Evolutionary conservation across 768 basidiomycete genomes (phyloP).

Genomic region (Boletales sp.): DNA sequence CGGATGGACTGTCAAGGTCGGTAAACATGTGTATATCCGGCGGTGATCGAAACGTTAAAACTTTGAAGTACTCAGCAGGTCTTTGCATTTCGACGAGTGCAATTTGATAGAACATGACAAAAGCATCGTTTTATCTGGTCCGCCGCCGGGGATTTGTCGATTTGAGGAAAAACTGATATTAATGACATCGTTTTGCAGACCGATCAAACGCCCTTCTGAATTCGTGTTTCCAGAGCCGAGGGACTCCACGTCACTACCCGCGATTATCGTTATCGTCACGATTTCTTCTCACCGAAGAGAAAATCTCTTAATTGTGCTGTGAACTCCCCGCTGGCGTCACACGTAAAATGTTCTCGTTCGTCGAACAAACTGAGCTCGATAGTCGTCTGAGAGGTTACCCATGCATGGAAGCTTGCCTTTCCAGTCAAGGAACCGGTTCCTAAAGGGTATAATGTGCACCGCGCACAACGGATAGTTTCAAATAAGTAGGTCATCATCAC

Average conservation of each 20-base stretch:
- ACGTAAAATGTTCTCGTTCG: conserved; percentile 16
- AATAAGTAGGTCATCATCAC: conserved; percentile 4
- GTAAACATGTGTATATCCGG: background rate
- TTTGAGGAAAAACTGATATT: background rate
- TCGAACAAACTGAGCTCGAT: conserved; percentile 10
- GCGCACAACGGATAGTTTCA: conserved; percentile 10
- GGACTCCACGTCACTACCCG: conserved; percentile 4
- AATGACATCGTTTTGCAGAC: background rate
- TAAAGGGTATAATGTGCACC: conserved; percentile 13
- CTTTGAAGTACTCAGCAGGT: background rate
- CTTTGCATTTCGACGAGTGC: no score
- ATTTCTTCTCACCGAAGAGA: conserved; percentile 10
- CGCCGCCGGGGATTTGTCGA: background rate
- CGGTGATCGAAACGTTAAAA: background rate
- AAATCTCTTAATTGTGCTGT: conserved; percentile 5
- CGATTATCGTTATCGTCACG: conserved; percentile 17
- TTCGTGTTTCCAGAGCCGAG: conserved; percentile 8
- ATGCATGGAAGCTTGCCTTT: conserved; percentile 10
- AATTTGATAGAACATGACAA: no score
- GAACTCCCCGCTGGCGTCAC: background rate
- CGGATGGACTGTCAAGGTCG: background rate
- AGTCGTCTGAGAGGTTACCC: conserved; percentile 4
- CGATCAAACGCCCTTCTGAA: conserved; percentile 1
- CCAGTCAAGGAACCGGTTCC: conserved; percentile 9
- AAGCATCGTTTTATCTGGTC: no score